Evolutionary conservation across 1,284 basidiomycete genomes (phyloP).

Genomic region (Caloboletus firmus): DNA sequence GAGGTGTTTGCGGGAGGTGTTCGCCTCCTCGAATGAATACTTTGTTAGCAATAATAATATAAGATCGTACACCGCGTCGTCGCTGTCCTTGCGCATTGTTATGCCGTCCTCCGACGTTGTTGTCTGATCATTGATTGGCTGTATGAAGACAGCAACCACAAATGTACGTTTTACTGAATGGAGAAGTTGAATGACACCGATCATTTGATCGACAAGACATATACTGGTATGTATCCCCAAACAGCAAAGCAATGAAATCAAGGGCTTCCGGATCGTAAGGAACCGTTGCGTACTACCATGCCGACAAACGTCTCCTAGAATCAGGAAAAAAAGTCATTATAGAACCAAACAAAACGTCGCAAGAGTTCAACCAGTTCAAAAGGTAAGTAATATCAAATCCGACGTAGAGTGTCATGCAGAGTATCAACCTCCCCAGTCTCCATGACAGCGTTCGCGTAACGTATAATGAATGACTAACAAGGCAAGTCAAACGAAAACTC

Average conservation of each 20-base stretch:
- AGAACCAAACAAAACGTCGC: not conserved
- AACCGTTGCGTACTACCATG: constrained; percentile 13
- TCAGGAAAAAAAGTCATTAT: constrained; percentile 10
- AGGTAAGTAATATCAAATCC: constrained; percentile 4
- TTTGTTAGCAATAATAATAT: too few relatives aligned
- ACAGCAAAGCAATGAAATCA: not conserved
- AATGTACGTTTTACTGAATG: not conserved
- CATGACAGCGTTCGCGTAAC: constrained; percentile 11
- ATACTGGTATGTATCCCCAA: not conserved
- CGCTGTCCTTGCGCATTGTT: too few relatives aligned
- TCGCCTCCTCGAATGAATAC: too few relatives aligned
- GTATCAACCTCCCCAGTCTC: constrained; percentile 1
- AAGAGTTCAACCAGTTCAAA: constrained; percentile 7
- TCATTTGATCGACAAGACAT: not conserved
- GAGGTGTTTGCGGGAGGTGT: too few relatives aligned
- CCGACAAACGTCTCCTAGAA: constrained; percentile 14
- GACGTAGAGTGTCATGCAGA: not conserved
- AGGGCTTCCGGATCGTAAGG: constrained; percentile 14
- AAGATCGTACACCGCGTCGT: too few relatives aligned
- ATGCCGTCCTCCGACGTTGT: too few relatives aligned
- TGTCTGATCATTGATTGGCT: too few relatives aligned
- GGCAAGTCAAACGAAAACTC: constrained; percentile 9
- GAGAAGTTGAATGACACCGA: not conserved
- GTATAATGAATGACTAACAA: constrained; percentile 16
- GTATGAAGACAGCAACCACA: too few relatives aligned